Evolutionary conservation across 2,329 filamentous ascomycete genomes (phyloP), one percentile per base, ranked within the genome.

Genomic region (Sordariomycetes sp.): DNA sequence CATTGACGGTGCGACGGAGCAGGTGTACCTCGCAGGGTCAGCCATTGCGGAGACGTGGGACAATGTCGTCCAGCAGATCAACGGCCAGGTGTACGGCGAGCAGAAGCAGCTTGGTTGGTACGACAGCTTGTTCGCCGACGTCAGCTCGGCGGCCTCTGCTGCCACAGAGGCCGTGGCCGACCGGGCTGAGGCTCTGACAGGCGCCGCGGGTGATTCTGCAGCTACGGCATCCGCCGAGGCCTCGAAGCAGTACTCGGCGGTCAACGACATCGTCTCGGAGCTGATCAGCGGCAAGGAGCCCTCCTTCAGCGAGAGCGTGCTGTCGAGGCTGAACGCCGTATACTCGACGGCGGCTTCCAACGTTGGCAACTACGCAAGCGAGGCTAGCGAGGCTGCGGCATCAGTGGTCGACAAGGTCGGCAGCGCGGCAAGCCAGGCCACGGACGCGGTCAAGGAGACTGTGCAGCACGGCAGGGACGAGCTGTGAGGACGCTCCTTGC

Each of bases 261-360:
- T 93, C 5, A 77, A 79, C 50, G 74, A 72, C 10, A 69, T 92
- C 3, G 70, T 94, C 11, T 82, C 81, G 2, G 86, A 93, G 54
- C 64, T 93, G 2, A 66, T 94, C 11, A 60, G 70, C 26, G 86
- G 83, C 34, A 86, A 81, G 53, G 86, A 93, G 51, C 79, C 84
- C 1, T 76, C 79, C 11, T 93, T 86, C 47, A 87, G 81, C 0
- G 83, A 93, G 49, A 87, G 82, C 39, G 81, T 90, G 4, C 76
- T 86, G 57, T 75, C 66, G 34, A 74, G 82, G 33, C 68, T 94
- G 10, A 73, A 75, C 36, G 79, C 72, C 4, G 82, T 77, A 1
- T 92, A 90, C 48, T 74, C 76, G 17, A 84, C 78, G 0, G 81
- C 77, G 2, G 60, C 72, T 3, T 67, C 75, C 1, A 75, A 67